Percentiles rank a stretch among this genome's conserved stretches.
phyloP scores from a whole-genome alignment of 768 basidiomycete genomes.

The Termitomyces sp. region DNA sequence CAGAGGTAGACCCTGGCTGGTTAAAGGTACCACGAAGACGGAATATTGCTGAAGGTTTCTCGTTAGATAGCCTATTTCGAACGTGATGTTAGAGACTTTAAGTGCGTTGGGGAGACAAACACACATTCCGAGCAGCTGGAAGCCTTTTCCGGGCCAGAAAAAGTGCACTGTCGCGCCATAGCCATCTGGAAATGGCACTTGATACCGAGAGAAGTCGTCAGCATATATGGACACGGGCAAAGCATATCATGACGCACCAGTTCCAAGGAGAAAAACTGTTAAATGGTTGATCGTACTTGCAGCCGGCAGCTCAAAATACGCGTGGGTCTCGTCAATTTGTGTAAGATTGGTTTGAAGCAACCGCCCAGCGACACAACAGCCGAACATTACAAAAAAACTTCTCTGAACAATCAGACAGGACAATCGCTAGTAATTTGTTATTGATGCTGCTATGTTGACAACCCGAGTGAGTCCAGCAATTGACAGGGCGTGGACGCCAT shows the following conservation, averaged over 20 bases:
- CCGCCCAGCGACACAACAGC: conserved; percentile 75
- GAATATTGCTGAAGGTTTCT: conserved; percentile 87
- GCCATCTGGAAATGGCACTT: conserved; percentile 78
- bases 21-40: conserved; percentile 66
- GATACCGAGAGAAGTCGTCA: neutral
- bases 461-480: conserved; percentile 2
- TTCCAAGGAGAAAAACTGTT: conserved; percentile 79
- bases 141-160: conserved; percentile 83
- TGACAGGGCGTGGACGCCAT: conserved; percentile 1
- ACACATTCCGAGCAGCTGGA: conserved; percentile 81
- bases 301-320: conserved; percentile 66
- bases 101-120: conserved; percentile 17
- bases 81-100: neutral
- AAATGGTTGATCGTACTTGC: conserved; percentile 80
- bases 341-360: conserved; percentile 74
- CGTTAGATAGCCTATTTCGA: conserved; percentile 70
- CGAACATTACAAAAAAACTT: conserved; percentile 52
- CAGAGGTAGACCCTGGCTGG: conserved; percentile 25
- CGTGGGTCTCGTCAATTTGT: conserved; percentile 82
- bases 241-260: conserved; percentile 38
- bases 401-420: neutral
- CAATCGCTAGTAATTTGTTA: neutral
- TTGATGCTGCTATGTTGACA: neutral
- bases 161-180: conserved; percentile 84
- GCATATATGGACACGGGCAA: neutral